Percentiles rank a stretch among this genome's conserved stretches.
Conservation (phyloP, 495 filamentous ascomycete genomes). For the Cladorrhinum samala region DNA sequence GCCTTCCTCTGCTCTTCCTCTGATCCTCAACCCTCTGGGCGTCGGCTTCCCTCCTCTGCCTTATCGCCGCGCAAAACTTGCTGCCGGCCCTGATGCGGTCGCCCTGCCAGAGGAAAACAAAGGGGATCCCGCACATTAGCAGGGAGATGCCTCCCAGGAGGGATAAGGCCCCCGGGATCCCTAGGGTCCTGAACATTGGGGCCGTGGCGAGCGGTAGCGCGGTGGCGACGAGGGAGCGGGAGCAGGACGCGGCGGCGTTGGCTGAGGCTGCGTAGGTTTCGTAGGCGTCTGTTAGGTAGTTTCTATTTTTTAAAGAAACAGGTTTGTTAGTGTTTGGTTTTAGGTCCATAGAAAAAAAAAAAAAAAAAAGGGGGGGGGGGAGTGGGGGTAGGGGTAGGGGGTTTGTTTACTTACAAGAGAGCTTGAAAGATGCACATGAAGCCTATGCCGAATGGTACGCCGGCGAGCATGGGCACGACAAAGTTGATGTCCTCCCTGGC, state of each 20-base stretch:
- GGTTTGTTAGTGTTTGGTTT: too few relatives aligned
- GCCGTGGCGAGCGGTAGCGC: constrained; percentile 46
- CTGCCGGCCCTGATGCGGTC: constrained; percentile 28
- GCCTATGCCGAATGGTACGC: constrained; percentile 62
- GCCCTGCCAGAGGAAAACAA: constrained; percentile 38
- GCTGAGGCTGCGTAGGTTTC: constrained; percentile 66
- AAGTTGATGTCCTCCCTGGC: constrained; percentile 51
- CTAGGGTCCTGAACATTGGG: constrained; percentile 34
- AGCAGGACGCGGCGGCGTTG: constrained; percentile 56
- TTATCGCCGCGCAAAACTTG: constrained; percentile 33
- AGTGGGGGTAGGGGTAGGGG: constrained; percentile 40
- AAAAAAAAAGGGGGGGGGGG: constrained; percentile 24
- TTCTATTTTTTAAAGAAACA: constrained; percentile 60
- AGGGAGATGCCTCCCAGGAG: constrained; percentile 34
- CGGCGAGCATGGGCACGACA: constrained; percentile 58
- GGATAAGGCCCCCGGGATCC: constrained; percentile 32
- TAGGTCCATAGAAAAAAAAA: too few relatives aligned
- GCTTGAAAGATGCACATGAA: constrained; percentile 51
- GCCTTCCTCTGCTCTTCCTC: neutral
- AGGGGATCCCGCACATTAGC: constrained; percentile 35
- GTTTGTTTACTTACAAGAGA: constrained; percentile 59
- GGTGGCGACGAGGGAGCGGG: constrained; percentile 57
- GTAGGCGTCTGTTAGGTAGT: constrained; percentile 74
- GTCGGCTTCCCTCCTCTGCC: constrained; percentile 28
- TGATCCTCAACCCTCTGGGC: neutral